Evolutionary conservation across 306 rosid genomes (phyloP).

Genomic region (Cucurbita ficifolia): DNA sequence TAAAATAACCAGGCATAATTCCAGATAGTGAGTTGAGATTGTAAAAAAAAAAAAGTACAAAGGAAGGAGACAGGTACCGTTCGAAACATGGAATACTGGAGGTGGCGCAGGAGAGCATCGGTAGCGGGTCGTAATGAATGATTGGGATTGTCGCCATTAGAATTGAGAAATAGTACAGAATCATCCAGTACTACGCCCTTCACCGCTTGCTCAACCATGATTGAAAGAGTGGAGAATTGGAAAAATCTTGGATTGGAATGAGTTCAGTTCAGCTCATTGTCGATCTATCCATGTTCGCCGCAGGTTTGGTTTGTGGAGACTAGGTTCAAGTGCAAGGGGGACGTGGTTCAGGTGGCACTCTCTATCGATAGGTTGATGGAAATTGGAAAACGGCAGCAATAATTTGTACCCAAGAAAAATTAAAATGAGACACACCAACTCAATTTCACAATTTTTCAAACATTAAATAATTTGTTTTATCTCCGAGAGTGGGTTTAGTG

Average conservation of each 20-base stretch:
- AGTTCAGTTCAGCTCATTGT: not conserved
- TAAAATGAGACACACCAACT: too few relatives aligned
- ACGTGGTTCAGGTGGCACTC: too few relatives aligned
- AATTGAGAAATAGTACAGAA: slow-evolving; percentile 20
- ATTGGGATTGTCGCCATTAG: slow-evolving; percentile 7
- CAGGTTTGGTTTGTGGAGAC: not conserved
- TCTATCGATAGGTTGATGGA: too few relatives aligned
- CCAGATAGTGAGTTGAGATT: not conserved
- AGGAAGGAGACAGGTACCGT: slow-evolving; percentile 6
- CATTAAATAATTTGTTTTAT: too few relatives aligned
- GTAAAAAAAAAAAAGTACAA: not conserved
- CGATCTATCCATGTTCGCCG: not conserved
- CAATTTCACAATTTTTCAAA: too few relatives aligned
- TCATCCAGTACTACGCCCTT: slow-evolving; percentile 55
- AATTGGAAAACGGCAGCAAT: too few relatives aligned
- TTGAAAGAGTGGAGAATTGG: not conserved
- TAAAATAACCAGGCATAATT: not conserved
- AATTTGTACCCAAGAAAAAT: too few relatives aligned
- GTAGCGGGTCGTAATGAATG: slow-evolving; percentile 17
- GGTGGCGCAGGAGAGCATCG: slow-evolving; percentile 41
- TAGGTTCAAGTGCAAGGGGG: not conserved
- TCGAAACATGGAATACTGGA: slow-evolving; percentile 32
- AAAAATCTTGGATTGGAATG: not conserved
- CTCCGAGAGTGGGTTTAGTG: too few relatives aligned
- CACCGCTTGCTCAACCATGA: slow-evolving; percentile 8